Percentiles rank a stretch among this genome's conserved stretches.
These are phyloP conservation scores for Talaromyces sp. DNA, from an alignment of 2,329 filamentous ascomycete species.

Conservation along the genomic window DNA sequence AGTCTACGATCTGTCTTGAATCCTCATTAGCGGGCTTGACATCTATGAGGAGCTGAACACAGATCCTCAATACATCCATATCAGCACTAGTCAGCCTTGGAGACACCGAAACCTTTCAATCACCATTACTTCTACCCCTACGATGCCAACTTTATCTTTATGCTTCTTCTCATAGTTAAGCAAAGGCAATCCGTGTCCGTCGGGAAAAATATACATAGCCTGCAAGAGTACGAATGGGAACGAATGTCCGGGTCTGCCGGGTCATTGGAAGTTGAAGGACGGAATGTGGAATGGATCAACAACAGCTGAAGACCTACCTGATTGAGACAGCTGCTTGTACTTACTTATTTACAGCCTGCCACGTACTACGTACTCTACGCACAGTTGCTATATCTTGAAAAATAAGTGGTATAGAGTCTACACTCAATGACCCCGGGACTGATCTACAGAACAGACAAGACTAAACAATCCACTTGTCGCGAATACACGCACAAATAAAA, in stretches of 20 bases:
- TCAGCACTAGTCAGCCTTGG: neutral
- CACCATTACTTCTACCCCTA: neutral
- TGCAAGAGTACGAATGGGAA: neutral
- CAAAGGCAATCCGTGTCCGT: neutral
- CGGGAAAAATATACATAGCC: neutral
- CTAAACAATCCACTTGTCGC: neutral
- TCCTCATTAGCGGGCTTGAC: neutral
- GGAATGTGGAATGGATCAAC: slow-evolving; percentile 10
- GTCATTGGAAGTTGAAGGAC: neutral
- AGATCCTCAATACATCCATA: neutral
- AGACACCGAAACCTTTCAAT: neutral
- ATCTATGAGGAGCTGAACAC: neutral
- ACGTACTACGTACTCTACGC: neutral
- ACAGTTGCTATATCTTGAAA: neutral
- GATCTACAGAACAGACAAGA: neutral
- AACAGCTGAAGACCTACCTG: neutral
- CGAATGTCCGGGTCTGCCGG: neutral
- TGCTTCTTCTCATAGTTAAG: neutral
- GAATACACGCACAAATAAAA: neutral
- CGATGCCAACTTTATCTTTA: neutral
- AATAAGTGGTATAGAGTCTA: neutral
- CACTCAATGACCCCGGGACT: neutral
- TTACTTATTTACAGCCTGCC: neutral
- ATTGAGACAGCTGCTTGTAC: neutral
- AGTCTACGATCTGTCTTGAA: neutral